Evolutionary conservation across 1,284 basidiomycete species (phyloP), one percentile per base, ranked within the genome.

Genomic region (Melampsora larici-populina): DNA sequence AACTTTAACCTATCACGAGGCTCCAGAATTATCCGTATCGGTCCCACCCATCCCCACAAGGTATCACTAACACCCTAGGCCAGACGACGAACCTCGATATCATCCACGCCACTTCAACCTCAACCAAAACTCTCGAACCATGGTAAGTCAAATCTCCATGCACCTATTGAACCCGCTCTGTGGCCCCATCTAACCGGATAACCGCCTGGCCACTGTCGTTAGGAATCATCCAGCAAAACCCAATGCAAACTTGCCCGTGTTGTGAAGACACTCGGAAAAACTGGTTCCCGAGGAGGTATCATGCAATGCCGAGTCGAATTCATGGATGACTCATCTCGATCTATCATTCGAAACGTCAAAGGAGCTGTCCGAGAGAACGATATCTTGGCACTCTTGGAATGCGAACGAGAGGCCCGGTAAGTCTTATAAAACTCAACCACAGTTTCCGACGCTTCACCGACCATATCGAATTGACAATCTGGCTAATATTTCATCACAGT

Each of bases 291-390:
- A 86, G 97, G 97, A 88, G 95, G 95, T 88, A 95, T 99, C 83
- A 99, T 94, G 81, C 97, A 99, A 88, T 95, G 98, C 86, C 94
- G 96, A 82, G 97, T 99, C 82, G 96, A 99, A 86, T 98, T 99
- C 88, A 91, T 99, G 92, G 96, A 99, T 86, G 96, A 99, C 86
- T 90, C 91, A 75, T 90, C 90, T 82, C 92, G 97, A 83, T 91
- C 92, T 81, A 97, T 99, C 86, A 97, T 99, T 87, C 93, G 96
- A 82, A 99, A 99, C 88, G 97, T 99, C 83, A 99, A 99, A 88
- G 97, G 97, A 33, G 95, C 96, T 81, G 95, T 98, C 81, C 89
- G 93, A 82, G 92, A 94, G 86, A 90, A 95, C 86, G 97, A 99
- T 86, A 98, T 99, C 84, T 89, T 99, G 81, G 94, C 95, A 83